phyloP scores from a whole-genome alignment of 2,329 filamentous ascomycete species.

The Dactylellina haptotyla region DNA sequence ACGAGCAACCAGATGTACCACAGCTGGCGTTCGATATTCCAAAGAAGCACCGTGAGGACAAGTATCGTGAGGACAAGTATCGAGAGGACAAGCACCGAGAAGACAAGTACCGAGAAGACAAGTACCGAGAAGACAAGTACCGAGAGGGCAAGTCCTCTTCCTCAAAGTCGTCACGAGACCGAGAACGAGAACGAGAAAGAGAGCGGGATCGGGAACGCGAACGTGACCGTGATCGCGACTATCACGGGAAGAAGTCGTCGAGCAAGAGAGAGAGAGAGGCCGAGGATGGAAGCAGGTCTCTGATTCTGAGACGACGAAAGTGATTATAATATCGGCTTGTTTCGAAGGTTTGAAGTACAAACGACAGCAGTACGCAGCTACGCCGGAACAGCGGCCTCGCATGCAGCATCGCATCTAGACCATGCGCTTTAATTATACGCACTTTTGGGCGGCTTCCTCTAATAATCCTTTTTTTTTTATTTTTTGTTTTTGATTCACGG shows the following conservation, averaged over 20 bases:
- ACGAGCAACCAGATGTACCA: slow-evolving; percentile 20
- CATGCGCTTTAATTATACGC: slow-evolving; percentile 10
- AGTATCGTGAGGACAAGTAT: not conserved
- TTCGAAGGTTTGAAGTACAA: not conserved
- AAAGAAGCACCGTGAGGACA: slow-evolving; percentile 11
- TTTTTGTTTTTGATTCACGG: slow-evolving; percentile 8
- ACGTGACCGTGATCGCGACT: not conserved
- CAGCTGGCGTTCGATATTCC: slow-evolving; percentile 43
- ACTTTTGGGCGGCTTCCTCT: slow-evolving; percentile 12
- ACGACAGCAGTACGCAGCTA: slow-evolving; percentile 32
- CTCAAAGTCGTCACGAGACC: slow-evolving; percentile 8
- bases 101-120: not conserved
- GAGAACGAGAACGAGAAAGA: slow-evolving; percentile 22
- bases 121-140: too few species aligned
- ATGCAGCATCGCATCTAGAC: not conserved
- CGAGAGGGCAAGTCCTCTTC: not conserved
- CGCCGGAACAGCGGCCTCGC: slow-evolving; percentile 25
- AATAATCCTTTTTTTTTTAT: slow-evolving; percentile 1
- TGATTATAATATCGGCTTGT: slow-evolving; percentile 22
- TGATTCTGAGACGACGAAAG: slow-evolving; percentile 45
- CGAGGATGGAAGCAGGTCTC: slow-evolving; percentile 40
- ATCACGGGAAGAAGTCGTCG: slow-evolving; percentile 24
- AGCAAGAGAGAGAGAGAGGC: slow-evolving; percentile 32
- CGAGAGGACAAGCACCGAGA: not conserved
- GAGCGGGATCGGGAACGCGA: not conserved